Percentiles rank a stretch among this genome's conserved stretches.
phyloP scores from a whole-genome alignment of 2,329 filamentous ascomycete species.

The Ilyonectria destructans region DNA sequence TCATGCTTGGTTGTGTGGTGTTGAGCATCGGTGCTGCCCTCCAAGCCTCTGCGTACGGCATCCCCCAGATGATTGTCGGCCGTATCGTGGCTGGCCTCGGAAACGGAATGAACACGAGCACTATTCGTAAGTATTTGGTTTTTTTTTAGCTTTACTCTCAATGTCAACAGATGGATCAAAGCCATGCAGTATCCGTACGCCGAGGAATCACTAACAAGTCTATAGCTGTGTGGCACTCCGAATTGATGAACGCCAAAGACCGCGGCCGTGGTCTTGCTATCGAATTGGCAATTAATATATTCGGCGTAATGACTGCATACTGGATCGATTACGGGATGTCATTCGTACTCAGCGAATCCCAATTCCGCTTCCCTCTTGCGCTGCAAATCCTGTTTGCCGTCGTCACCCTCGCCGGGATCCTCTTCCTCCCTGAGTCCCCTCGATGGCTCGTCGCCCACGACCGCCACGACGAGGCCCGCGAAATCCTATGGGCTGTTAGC shows the following conservation, averaged over 20 bases:
- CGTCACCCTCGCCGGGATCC: slow-evolving; percentile 52
- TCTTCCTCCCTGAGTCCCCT: slow-evolving; percentile 63
- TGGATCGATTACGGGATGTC: slow-evolving; percentile 60
- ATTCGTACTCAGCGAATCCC: slow-evolving; percentile 53
- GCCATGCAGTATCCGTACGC: too few relatives aligned
- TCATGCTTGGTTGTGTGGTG: slow-evolving; percentile 58
- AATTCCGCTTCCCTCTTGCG: slow-evolving; percentile 64
- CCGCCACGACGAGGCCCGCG: slow-evolving; percentile 60
- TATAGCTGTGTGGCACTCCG: slow-evolving; percentile 60
- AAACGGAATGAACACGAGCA: slow-evolving; percentile 66
- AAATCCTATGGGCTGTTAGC: slow-evolving; percentile 53
- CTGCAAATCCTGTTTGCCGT: slow-evolving; percentile 62
- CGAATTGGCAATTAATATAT: slow-evolving; percentile 58
- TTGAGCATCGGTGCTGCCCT: slow-evolving; percentile 61
- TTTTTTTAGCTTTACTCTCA: too few relatives aligned
- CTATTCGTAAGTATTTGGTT: slow-evolving; percentile 52
- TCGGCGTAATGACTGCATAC: slow-evolving; percentile 55
- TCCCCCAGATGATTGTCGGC: slow-evolving; percentile 62
- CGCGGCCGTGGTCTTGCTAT: slow-evolving; percentile 53
- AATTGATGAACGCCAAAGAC: slow-evolving; percentile 58
- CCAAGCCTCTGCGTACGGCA: slow-evolving; percentile 57
- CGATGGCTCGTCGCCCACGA: slow-evolving; percentile 59
- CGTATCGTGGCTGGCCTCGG: slow-evolving; percentile 63
- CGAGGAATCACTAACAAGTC: neutral
- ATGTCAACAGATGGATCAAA: too few relatives aligned